These are phyloP conservation scores for Colletotrichum shisoi DNA, from an alignment of 2,329 filamentous ascomycete genomes.

Conservation along the genomic window DNA sequence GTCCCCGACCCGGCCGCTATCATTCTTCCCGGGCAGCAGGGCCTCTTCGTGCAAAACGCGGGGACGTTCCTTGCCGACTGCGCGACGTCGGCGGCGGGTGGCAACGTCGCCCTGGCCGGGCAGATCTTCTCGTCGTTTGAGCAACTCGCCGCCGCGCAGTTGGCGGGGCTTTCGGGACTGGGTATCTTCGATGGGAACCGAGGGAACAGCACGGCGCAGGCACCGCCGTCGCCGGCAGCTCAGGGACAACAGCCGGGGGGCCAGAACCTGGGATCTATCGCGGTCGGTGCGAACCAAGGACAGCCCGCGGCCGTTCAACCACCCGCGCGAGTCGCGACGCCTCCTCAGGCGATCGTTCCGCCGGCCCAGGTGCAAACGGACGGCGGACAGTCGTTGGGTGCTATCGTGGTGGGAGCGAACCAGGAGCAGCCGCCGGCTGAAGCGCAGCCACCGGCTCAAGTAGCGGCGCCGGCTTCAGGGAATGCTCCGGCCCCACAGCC, in stretches of 20 bases:
- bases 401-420: slow-evolving; percentile 19
- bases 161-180: slow-evolving; percentile 41
- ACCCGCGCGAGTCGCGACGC: slow-evolving; percentile 18
- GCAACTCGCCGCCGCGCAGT: slow-evolving; percentile 45
- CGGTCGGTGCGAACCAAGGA: slow-evolving; percentile 27
- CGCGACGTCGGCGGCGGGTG: slow-evolving; percentile 42
- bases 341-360: slow-evolving; percentile 5
- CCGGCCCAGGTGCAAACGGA: not conserved
- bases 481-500: slow-evolving; percentile 14
- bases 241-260: slow-evolving; percentile 2
- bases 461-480: not conserved
- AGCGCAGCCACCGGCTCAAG: not conserved
- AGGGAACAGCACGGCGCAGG: slow-evolving; percentile 16
- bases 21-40: slow-evolving; percentile 48
- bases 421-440: slow-evolving; percentile 5
- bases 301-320: slow-evolving; percentile 8
- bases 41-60: slow-evolving; percentile 49
- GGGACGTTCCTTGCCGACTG: slow-evolving; percentile 48
- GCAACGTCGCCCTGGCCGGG: slow-evolving; percentile 30
- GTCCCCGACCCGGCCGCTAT: slow-evolving; percentile 52
- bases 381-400: slow-evolving; percentile 5
- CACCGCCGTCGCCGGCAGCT: not conserved
- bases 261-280: slow-evolving; percentile 22
- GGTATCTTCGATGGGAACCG: slow-evolving; percentile 25
- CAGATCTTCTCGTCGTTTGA: slow-evolving; percentile 45